Percentiles rank a stretch among this genome's conserved stretches.
Evolutionary conservation across 306 rosid species (phyloP).

Genomic region (Acacia crassicarpa): DNA sequence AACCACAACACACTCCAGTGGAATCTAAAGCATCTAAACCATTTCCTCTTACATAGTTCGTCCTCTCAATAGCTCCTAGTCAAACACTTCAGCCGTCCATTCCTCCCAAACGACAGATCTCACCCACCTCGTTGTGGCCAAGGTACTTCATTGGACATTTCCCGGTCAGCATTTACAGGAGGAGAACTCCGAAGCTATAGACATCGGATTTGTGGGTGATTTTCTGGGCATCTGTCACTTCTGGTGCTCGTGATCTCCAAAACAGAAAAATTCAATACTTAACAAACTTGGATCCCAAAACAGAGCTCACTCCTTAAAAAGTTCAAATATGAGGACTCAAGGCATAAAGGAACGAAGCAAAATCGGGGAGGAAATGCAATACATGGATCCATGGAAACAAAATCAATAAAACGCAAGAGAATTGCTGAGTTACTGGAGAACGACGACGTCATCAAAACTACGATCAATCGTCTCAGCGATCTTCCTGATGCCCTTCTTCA

Average conservation of each 20-base stretch:
- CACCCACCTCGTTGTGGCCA: conserved; percentile 60
- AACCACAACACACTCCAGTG: conserved; percentile 53
- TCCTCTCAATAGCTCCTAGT: conserved; percentile 63
- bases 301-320: conserved; percentile 46
- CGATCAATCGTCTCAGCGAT: conserved; percentile 58
- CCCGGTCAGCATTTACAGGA: conserved; percentile 78
- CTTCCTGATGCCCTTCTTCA: conserved; percentile 77
- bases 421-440: conserved; percentile 16
- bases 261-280: conserved; percentile 19
- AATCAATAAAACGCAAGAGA: conserved; percentile 54
- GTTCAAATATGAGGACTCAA: conserved; percentile 46
- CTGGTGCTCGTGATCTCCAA: conserved; percentile 51
- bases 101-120: conserved; percentile 81
- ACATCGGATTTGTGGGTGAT: conserved; percentile 71
- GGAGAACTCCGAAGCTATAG: conserved; percentile 72
- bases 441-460: conserved; percentile 14
- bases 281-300: conserved; percentile 38
- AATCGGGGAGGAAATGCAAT: background rate
- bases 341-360: background rate
- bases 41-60: conserved; percentile 70
- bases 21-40: conserved; percentile 85
- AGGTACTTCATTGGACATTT: conserved; percentile 57
- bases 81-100: conserved; percentile 91
- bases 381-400: conserved; percentile 58
- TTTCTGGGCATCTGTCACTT: conserved; percentile 56